Conservation (phyloP, 179 eudicot species). For the Heliamphora pulchella region DNA sequence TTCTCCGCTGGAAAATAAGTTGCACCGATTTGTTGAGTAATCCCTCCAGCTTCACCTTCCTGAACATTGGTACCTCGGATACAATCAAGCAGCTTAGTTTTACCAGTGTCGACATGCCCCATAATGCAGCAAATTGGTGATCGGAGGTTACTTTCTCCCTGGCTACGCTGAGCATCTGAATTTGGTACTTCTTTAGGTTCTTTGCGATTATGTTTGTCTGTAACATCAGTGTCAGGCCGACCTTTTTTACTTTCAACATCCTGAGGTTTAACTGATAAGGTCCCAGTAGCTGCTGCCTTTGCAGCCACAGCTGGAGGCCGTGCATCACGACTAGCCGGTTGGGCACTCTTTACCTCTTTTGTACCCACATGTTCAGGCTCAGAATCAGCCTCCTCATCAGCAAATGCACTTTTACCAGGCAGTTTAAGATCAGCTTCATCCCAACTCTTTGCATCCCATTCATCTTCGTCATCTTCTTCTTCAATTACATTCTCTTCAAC, state of each 20-base stretch:
- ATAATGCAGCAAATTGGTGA: slow-evolving; percentile 96
- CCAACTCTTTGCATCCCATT: slow-evolving; percentile 99
- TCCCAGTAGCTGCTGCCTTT: slow-evolving; percentile 19
- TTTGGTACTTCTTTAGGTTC: slow-evolving; percentile 20
- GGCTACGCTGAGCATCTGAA: slow-evolving; percentile 24
- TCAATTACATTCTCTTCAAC: slow-evolving; percentile 42
- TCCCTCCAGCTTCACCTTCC: slow-evolving; percentile 99
- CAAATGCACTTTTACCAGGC: slow-evolving; percentile 64
- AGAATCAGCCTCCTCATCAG: slow-evolving; percentile 78
- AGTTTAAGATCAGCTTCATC: slow-evolving; percentile 68
- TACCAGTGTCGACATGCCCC: slow-evolving; percentile 99
- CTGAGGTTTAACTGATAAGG: slow-evolving; percentile 23
- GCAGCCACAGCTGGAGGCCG: slow-evolving; percentile 21
- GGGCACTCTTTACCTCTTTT: slow-evolving; percentile 38
- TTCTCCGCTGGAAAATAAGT: slow-evolving; percentile 90
- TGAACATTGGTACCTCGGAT: slow-evolving; percentile 92
- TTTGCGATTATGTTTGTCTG: slow-evolving; percentile 32
- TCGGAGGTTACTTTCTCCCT: slow-evolving; percentile 44
- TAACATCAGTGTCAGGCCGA: slow-evolving; percentile 25
- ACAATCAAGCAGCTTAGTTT: slow-evolving; percentile 89
- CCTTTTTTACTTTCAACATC: slow-evolving; percentile 27
- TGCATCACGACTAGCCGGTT: slow-evolving; percentile 21
- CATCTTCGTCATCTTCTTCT: slow-evolving; percentile 65
- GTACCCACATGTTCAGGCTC: slow-evolving; percentile 36
- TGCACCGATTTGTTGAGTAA: slow-evolving; percentile 98